These are phyloP conservation scores for Mallotus repandus DNA, from an alignment of 441 rosid genomes.

Conservation along the genomic window DNA sequence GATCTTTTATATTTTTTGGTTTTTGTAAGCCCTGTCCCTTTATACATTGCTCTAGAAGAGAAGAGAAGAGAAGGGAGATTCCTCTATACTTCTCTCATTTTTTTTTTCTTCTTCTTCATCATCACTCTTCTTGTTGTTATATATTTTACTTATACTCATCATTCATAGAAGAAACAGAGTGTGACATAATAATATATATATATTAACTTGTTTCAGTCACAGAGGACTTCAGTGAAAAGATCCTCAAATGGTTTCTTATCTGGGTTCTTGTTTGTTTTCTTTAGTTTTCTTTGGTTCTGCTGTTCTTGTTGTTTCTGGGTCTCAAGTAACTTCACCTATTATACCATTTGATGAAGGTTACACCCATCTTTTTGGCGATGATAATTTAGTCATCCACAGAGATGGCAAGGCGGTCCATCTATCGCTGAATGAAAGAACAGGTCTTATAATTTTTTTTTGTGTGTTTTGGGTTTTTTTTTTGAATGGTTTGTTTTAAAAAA, in stretches of 20 bases:
- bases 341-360: conserved; percentile 88
- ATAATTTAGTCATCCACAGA: conserved; percentile 62
- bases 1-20: no score
- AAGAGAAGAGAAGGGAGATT: not conserved
- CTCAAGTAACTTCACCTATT: conserved; percentile 44
- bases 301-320: conserved; percentile 55
- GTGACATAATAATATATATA: not conserved
- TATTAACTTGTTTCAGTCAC: not conserved
- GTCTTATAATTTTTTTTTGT: conserved; percentile 24
- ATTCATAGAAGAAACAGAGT: not conserved
- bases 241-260: conserved; percentile 12
- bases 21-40: not conserved
- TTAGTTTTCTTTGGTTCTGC: conserved; percentile 31
- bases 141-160: not conserved
- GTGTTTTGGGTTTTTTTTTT: not conserved
- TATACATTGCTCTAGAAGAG: not conserved
- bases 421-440: conserved; percentile 86
- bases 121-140: conserved; percentile 5
- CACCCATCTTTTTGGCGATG: conserved; percentile 82
- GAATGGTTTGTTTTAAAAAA: not conserved
- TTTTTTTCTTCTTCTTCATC: not conserved
- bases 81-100: not conserved
- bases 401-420: conserved; percentile 90
- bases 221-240: no score
- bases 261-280: conserved; percentile 23